Evolutionary conservation across 2,329 filamentous ascomycete species (phyloP).

Genomic region (Cordyceps farinosa): DNA sequence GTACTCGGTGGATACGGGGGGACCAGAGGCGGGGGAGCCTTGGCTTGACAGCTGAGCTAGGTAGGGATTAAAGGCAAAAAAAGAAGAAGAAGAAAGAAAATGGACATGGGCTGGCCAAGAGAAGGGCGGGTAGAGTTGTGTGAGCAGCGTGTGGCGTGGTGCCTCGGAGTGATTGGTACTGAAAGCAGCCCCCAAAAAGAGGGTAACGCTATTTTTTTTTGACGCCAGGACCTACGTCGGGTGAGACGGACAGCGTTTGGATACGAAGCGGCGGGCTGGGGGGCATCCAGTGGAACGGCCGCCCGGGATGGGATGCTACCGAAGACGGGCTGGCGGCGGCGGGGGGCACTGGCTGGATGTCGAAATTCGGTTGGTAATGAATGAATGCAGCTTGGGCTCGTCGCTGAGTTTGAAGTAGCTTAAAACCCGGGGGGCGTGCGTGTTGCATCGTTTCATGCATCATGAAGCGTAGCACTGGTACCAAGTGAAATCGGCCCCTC

Average conservation of each 20-base stretch:
- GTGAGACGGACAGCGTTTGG: neutral
- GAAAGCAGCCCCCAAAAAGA: neutral
- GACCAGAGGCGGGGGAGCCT: neutral
- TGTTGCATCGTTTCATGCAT: too few relatives aligned
- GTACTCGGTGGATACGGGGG: slow-evolving; percentile 2
- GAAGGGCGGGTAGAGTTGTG: too few relatives aligned
- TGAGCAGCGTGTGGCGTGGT: neutral
- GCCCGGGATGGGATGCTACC: too few relatives aligned
- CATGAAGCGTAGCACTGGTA: neutral
- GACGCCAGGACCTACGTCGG: neutral
- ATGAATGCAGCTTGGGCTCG: too few relatives aligned
- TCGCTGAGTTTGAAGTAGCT: too few relatives aligned
- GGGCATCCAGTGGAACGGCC: neutral
- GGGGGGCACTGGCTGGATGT: too few relatives aligned
- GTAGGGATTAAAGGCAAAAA: neutral
- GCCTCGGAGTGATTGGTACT: neutral
- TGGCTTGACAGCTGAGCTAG: neutral
- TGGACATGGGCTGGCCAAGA: neutral
- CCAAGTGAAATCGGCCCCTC: too few relatives aligned
- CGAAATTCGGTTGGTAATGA: too few relatives aligned
- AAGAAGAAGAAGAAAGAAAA: neutral
- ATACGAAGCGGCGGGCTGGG: slow-evolving; percentile 1
- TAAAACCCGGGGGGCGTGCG: too few relatives aligned
- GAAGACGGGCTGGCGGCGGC: too few relatives aligned
- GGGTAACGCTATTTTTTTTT: neutral